Base-by-base conservation (phyloP, 1,284 basidiomycete species). In the Naganishia cerealis region DNA sequence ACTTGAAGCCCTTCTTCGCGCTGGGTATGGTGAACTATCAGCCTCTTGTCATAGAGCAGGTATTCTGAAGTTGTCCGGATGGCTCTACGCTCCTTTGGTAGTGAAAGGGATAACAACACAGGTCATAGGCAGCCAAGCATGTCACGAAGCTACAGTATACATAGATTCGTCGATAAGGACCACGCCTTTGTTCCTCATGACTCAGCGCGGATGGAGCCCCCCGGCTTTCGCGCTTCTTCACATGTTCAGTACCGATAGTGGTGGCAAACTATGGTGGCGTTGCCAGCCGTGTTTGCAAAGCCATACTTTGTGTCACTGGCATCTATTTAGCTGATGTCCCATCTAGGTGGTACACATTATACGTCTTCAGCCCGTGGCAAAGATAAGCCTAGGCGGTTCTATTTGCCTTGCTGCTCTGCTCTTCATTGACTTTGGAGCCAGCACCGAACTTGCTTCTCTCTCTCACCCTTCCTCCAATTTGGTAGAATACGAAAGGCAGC, bases 401-500 rank as follows among this genome's bases (percentile, higher is more conserved):
- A 24, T 50, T 50, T 10, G 21, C 46, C n/a, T 24, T 50, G 5
- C n/a, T 13, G 21, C 15, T 24, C 21, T 50, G 46, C 21, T 50
- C 29, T 33, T 33, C 46, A 1, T 24, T 50, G 10, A 59, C 57
- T 26, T 59, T 59, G 12, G 57, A 59, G 16, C 61, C 61, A 40
- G 52, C 59, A 26, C 67, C 67, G 29, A 73, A 72, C 57, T 66
- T 69, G 21, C 73, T 74, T 26, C 68, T 65, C 39, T 70, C 67
- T 29, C 77, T 48, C 6, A 82, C 71, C 13, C 75, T 65, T 16
- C 72, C 77, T 13, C 81, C 81, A 36, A 76, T 73, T 21, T 71
- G 71, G 68, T 77, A 76, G 65, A 82, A 82, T 16, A 82, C 56
- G 70, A 82, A 82, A 81, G 90, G 91, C 38, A 91, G 77, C 0